Base-by-base conservation (phyloP, 1,284 basidiomycete species). In the Melanopsichium pennsylvanicum region DNA sequence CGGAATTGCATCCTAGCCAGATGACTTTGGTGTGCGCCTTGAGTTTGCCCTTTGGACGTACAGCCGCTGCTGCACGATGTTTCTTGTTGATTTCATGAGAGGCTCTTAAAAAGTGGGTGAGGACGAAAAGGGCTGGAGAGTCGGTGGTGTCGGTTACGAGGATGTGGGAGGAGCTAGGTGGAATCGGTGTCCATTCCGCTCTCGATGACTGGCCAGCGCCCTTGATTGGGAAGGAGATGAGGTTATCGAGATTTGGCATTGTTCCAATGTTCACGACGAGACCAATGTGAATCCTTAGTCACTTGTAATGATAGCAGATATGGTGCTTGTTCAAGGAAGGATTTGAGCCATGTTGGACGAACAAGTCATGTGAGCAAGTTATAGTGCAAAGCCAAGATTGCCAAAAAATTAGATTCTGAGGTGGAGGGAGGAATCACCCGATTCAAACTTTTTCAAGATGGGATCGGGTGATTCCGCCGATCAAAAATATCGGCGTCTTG, bases 81-180 rank as follows among this genome's bases (percentile, higher is more conserved):
- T 33, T 26, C 40, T 31, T 63, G 47, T 62, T 59, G 16, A 44
- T 9, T 2, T 49, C 45, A 36, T 64, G 54, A 2, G 54, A 37
- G 10, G 68, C 63, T 27, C 61, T 43, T 10, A 66, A 46, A 31
- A 74, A 70, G 40, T 70, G 60, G 13, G 47, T 44, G 12, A 70
- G 49, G 2, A 74, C 62, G 21, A 74, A 70, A 12, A 62, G 29
- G 15, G 63, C 71, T 3, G 71, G 68, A 10, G 66, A 54, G 36
- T 70, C 67, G 52, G 60, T 54, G 4, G 71, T 74, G 40, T 74
- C 71, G 2, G 71, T 70, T 22, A 74, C 63, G 39, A 70, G 45
- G 29, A 70, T 49, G 18, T 68, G 60, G 4, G 71, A 60, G 19
- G 70, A 68, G 16, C 35, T 19, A n/a, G 70, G 70, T 26, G 70